phyloP scores from a whole-genome alignment of 1,284 basidiomycete genomes.

The Heterobasidion irregulare region DNA sequence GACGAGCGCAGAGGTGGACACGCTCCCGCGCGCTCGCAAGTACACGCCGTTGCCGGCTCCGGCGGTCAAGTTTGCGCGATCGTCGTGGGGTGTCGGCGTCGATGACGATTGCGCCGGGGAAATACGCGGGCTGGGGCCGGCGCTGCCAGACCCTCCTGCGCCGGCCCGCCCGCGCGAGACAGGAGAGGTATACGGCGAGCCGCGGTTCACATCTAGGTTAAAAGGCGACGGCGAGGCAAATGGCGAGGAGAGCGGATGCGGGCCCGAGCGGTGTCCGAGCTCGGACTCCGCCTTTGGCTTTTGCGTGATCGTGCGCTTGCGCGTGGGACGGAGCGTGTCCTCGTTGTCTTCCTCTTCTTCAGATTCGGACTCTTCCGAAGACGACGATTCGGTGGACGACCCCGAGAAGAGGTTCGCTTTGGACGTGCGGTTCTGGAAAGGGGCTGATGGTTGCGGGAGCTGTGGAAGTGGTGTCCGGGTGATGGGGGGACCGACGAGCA shows the following conservation, averaged over 20 bases:
- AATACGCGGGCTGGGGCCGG: slow-evolving; percentile 2
- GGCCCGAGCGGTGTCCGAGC: slow-evolving; percentile 17
- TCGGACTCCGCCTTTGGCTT: slow-evolving; percentile 20
- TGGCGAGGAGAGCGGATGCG: slow-evolving; percentile 10
- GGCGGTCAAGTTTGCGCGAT: background rate
- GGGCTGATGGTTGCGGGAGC: too few species aligned
- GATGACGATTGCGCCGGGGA: slow-evolving; percentile 2
- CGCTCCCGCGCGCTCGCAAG: slow-evolving; percentile 18
- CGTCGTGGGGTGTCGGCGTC: background rate
- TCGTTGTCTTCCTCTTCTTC: slow-evolving; percentile 25
- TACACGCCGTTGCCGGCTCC: slow-evolving; percentile 2
- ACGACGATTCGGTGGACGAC: slow-evolving; percentile 17
- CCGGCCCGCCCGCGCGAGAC: background rate
- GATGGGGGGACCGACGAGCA: background rate
- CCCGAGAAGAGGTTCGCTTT: slow-evolving; percentile 8
- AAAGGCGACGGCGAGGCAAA: slow-evolving; percentile 10
- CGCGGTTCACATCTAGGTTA: background rate
- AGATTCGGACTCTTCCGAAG: slow-evolving; percentile 22
- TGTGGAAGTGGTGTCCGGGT: slow-evolving; percentile 8
- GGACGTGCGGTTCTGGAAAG: too few species aligned
- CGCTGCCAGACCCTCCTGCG: background rate
- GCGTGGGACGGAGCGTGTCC: slow-evolving; percentile 20
- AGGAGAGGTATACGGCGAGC: background rate
- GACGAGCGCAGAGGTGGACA: slow-evolving; percentile 32
- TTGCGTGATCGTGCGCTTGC: slow-evolving; percentile 25